Evolutionary conservation across 441 rosid species (phyloP).

Genomic region (Erysimum cheiri): DNA sequence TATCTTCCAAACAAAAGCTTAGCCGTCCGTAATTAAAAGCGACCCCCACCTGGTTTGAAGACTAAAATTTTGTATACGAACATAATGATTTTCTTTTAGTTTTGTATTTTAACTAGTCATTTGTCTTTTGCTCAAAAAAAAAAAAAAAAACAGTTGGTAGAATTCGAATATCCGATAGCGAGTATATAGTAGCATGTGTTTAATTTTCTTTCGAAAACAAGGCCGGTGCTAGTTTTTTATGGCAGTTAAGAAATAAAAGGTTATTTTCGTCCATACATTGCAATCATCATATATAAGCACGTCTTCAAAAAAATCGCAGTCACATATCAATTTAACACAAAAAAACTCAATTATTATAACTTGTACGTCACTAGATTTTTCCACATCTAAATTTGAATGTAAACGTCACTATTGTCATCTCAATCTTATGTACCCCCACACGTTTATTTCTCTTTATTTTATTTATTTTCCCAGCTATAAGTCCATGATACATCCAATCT

Average conservation of each 20-base stretch:
- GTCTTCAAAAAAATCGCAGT: slow-evolving; percentile 17
- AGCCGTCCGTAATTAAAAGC: slow-evolving; percentile 20
- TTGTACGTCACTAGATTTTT: slow-evolving; percentile 30
- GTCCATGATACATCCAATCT: slow-evolving; percentile 28
- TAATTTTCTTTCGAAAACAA: background rate
- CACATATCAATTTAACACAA: background rate
- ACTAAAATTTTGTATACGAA: background rate
- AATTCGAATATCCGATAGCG: background rate
- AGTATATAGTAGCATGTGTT: background rate
- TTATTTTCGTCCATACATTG: slow-evolving; percentile 23
- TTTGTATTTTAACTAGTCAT: background rate
- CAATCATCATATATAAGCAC: slow-evolving; percentile 24
- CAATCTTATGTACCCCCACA: no score
- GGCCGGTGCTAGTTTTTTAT: slow-evolving; percentile 2
- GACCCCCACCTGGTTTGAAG: slow-evolving; percentile 34
- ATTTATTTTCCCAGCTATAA: slow-evolving; percentile 33
- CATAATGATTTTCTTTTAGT: slow-evolving; percentile 13
- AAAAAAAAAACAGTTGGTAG: background rate
- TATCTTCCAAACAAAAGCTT: slow-evolving; percentile 12
- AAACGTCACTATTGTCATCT: background rate
- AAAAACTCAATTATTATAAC: background rate
- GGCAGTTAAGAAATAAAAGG: background rate
- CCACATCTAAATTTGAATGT: slow-evolving; percentile 13
- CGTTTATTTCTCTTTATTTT: background rate
- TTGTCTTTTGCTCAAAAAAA: no score